Evolutionary conservation across 305 asterid species (phyloP).

Genomic region (Fraxinus ornus): DNA sequence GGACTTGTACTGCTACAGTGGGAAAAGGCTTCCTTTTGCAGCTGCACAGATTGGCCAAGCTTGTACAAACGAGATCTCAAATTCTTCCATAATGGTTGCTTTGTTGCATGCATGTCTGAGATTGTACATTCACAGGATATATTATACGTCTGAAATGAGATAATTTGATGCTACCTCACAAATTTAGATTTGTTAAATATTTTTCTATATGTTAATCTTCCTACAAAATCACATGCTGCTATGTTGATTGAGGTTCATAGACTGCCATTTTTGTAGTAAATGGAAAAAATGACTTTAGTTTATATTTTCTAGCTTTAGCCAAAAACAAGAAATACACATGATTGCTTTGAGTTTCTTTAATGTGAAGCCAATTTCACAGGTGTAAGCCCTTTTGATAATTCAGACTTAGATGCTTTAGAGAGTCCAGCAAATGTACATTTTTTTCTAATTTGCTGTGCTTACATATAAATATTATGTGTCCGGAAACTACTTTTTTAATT

Average conservation of each 20-base stretch:
- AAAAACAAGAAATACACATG: not conserved
- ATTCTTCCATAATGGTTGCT: conserved; percentile 1
- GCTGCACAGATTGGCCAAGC: conserved; percentile 97
- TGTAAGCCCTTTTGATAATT: not conserved
- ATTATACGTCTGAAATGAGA: not conserved
- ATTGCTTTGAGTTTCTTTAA: not conserved
- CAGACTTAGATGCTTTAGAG: not conserved
- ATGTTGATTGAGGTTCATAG: not conserved
- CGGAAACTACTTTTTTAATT: not conserved
- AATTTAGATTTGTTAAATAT: not conserved
- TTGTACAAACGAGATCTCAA: conserved; percentile 73
- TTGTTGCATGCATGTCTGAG: not conserved
- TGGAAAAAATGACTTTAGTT: not conserved
- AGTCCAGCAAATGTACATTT: not conserved
- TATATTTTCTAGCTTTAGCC: not conserved
- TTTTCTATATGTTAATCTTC: not conserved
- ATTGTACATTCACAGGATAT: not conserved
- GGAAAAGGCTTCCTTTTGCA: conserved; percentile 88
- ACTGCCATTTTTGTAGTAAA: conserved; percentile 13
- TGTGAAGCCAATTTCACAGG: not conserved
- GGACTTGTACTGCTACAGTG: conserved; percentile 86
- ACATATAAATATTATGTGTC: too few relatives aligned
- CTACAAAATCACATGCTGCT: not conserved
- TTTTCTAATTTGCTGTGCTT: not conserved
- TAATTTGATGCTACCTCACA: not conserved